Base-by-base conservation (phyloP, 1,284 basidiomycete genomes). In the Cutaneotrichosporon cutaneum region DNA sequence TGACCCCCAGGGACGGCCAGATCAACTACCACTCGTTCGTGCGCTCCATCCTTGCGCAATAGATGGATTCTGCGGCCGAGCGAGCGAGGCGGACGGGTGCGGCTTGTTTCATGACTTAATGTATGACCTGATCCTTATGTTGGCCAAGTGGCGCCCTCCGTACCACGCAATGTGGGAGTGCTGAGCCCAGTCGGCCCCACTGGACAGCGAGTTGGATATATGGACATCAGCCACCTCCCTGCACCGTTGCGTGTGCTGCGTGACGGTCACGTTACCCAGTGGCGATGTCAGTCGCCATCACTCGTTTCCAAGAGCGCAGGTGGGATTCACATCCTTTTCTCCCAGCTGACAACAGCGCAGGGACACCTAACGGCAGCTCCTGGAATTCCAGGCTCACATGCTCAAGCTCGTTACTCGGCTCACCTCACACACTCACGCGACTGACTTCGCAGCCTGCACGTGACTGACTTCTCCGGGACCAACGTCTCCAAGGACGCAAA, bases 21-120 rank as follows among this genome's bases (percentile, higher is more conserved):
- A 88, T 98, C 76, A 95, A 98, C 82, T 98, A 98, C 80, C 93
- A 95, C 79, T 92, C 91, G 22, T 95, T 95, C 74, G 92, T 95
- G 48, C 87, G 91, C 76, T 92, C 91, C 48, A 94, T 95, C 72
- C 86, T 95, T 58, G 89, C 87, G 74, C 90, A 92, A 83, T 92
- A 77, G 35, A 32, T 22, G 58, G 39, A 8, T 14, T n/a, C 21
- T 18, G 52, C 22, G 24, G 21, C 11, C 33, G 21, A 24, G 22
- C 11, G 13, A 6, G 5, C 10, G 52, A 14, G 35, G 21, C 35
- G 22, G 52, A 27, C 26, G 21, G 52, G 45, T 56, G 50, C 22
- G 21, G 22, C 47, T 36, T 52, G 50, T 44, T 54, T 54, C 36
- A 58, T 53, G 57, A 58, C 50, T 36, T 50, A 36, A 58, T 58